These are phyloP conservation scores for Crucihimalaya himalaica DNA, from an alignment of 345 rosid species.

Conservation along the genomic window DNA sequence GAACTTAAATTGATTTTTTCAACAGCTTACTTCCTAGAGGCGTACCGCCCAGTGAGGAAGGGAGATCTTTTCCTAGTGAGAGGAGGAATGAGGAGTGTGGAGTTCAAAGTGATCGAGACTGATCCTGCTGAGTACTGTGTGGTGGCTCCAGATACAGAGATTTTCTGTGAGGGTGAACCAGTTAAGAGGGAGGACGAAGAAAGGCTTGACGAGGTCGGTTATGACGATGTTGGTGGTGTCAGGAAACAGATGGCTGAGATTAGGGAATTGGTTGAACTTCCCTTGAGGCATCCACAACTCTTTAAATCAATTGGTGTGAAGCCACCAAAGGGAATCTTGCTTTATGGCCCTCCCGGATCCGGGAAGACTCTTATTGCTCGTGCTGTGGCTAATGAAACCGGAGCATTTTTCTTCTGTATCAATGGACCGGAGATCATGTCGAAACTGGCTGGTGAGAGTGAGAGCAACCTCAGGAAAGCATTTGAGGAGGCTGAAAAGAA, in stretches of 20 bases:
- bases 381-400: conserved; percentile 95
- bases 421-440: conserved; percentile 99
- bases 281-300: conserved; percentile 90
- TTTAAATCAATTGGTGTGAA: conserved; percentile 98
- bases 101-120: conserved; percentile 86
- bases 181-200: conserved; percentile 91
- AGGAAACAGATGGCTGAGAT: conserved; percentile 99
- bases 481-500: conserved; percentile 98
- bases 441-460: conserved; percentile 97
- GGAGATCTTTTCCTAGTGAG: conserved; percentile 95
- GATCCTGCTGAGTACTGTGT: conserved; percentile 92
- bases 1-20: conserved; percentile 9
- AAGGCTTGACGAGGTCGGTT: conserved; percentile 91
- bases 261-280: conserved; percentile 91
- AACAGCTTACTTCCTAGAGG: conserved; percentile 89
- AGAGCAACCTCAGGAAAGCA: conserved; percentile 95
- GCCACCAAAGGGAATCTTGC: conserved; percentile 93
- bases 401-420: conserved; percentile 95
- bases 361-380: conserved; percentile 95
- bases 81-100: conserved; percentile 98
- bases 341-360: conserved; percentile 86
- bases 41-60: conserved; percentile 97
- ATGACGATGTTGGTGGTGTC: conserved; percentile 98
- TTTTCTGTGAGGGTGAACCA: conserved; percentile 97
- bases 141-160: conserved; percentile 95